phyloP scores from a whole-genome alignment of 1,284 basidiomycete species.

The Tilletia indica region DNA sequence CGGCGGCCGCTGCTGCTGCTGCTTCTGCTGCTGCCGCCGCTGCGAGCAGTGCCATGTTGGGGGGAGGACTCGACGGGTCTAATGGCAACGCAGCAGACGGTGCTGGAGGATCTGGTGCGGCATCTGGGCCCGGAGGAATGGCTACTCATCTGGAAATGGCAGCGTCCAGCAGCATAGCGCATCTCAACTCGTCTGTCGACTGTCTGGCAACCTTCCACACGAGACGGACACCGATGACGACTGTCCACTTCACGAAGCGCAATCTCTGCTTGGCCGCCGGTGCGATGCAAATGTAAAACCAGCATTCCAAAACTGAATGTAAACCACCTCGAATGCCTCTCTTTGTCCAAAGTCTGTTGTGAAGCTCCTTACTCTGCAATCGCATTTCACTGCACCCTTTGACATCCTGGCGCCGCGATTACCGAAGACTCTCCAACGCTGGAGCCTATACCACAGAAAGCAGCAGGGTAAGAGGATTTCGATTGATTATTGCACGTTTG shows the following conservation, averaged over 20 bases:
- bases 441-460: too few relatives aligned
- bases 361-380: too few relatives aligned
- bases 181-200: constrained; percentile 61
- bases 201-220: constrained; percentile 87
- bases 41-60: neutral
- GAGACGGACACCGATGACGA: constrained; percentile 86
- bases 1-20: neutral
- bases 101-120: too few relatives aligned
- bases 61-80: neutral
- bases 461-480: too few relatives aligned
- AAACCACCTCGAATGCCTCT: too few relatives aligned
- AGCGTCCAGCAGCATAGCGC: constrained; percentile 2
- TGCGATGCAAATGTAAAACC: constrained; percentile 20
- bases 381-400: too few relatives aligned
- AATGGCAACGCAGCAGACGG: constrained; percentile 9
- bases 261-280: constrained; percentile 91
- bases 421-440: too few relatives aligned
- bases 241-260: constrained; percentile 88
- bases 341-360: too few relatives aligned
- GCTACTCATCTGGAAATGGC: neutral
- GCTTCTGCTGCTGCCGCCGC: constrained; percentile 15
- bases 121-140: too few relatives aligned
- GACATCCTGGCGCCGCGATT: too few relatives aligned
- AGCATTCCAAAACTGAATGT: too few relatives aligned
- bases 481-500: too few relatives aligned